Percentiles rank a stretch among this genome's conserved stretches.
These are phyloP conservation scores for Sarocladium strictum DNA, from an alignment of 2,329 filamentous ascomycete species.

Conservation along the genomic window DNA sequence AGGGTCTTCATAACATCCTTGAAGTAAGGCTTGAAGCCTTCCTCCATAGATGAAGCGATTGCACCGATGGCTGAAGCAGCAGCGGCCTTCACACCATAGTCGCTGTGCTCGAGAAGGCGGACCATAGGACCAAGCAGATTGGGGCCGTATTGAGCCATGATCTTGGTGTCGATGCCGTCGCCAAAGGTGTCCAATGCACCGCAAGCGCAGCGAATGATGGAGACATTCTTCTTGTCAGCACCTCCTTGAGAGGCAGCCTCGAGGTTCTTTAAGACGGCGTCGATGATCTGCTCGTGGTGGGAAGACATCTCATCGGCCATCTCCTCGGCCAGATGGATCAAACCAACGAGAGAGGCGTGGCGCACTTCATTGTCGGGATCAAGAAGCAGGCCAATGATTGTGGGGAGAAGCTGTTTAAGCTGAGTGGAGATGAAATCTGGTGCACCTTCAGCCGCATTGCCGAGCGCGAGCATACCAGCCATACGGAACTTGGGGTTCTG, in stretches of 20 bases:
- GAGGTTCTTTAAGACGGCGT: slow-evolving; percentile 80
- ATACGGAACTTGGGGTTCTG: slow-evolving; percentile 73
- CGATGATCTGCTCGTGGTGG: slow-evolving; percentile 79
- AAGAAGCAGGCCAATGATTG: slow-evolving; percentile 75
- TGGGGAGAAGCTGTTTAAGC: slow-evolving; percentile 76
- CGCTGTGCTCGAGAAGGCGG: slow-evolving; percentile 74
- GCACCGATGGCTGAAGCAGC: slow-evolving; percentile 87
- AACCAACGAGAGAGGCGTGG: slow-evolving; percentile 78
- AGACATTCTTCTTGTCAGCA: slow-evolving; percentile 67
- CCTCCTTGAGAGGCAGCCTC: slow-evolving; percentile 68
- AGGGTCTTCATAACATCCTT: slow-evolving; percentile 85
- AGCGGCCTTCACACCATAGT: slow-evolving; percentile 84
- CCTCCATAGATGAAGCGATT: slow-evolving; percentile 78
- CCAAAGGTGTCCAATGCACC: slow-evolving; percentile 88
- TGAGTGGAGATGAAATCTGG: slow-evolving; percentile 97
- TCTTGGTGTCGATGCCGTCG: slow-evolving; percentile 71
- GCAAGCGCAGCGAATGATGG: slow-evolving; percentile 85
- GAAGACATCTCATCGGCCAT: slow-evolving; percentile 83
- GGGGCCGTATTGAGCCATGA: slow-evolving; percentile 75
- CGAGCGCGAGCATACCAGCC: slow-evolving; percentile 85
- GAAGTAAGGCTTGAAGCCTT: slow-evolving; percentile 86
- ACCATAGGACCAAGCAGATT: slow-evolving; percentile 82
- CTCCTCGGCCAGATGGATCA: slow-evolving; percentile 88
- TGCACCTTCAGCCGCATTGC: slow-evolving; percentile 92
- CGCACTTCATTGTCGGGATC: slow-evolving; percentile 82